Conservation (phyloP, 2,329 filamentous ascomycete genomes). For the Fusarium poae region DNA sequence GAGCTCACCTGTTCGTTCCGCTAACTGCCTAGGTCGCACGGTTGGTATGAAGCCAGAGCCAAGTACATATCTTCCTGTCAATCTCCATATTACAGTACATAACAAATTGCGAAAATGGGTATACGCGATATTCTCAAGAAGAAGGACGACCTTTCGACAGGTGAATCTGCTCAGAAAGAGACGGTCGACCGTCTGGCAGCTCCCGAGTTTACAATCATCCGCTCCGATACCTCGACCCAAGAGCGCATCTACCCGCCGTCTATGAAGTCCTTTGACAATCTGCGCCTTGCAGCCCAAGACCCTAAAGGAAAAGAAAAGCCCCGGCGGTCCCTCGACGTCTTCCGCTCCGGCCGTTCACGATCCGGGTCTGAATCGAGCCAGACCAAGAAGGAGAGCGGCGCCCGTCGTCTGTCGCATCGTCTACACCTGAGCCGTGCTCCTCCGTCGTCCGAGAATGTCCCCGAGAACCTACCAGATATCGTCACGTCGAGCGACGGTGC, state of each 20-base stretch:
- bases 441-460: constrained; percentile 78
- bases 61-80: neutral
- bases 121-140: constrained; percentile 67
- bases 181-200: constrained; percentile 56
- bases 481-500: constrained; percentile 59
- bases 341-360: constrained; percentile 61
- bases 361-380: constrained; percentile 61
- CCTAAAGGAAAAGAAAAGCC: constrained; percentile 50
- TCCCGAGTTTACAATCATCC: constrained; percentile 84
- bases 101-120: constrained; percentile 57
- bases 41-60: neutral
- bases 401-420: constrained; percentile 73
- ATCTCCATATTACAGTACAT: constrained; percentile 6
- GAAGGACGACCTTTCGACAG: constrained; percentile 61
- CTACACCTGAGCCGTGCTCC: constrained; percentile 73
- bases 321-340: constrained; percentile 62
- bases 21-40: neutral
- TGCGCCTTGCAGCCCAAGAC: constrained; percentile 52
- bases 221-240: constrained; percentile 83
- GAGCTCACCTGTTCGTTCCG: neutral
- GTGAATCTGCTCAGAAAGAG: constrained; percentile 54
- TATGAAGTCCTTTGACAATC: constrained; percentile 47
- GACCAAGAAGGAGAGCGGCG: constrained; percentile 52
- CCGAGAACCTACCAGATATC: constrained; percentile 83
- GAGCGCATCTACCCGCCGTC: constrained; percentile 81